Conservation (phyloP, 169 alveolate species). For the Eimeria maxima region DNA sequence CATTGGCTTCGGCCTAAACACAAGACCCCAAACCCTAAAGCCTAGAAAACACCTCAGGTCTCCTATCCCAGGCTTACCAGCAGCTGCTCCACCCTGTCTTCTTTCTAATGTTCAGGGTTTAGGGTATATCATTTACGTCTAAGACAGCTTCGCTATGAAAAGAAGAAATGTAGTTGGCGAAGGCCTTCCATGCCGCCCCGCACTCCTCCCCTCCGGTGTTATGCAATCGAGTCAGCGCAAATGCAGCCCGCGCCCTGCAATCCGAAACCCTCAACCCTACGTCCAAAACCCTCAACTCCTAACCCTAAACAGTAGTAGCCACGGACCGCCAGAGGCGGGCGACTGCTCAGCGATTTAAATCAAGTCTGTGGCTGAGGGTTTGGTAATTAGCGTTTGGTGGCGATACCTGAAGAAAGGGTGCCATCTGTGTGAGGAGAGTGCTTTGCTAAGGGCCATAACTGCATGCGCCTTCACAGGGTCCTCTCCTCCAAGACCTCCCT, state of each 20-base stretch:
- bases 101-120: not conserved
- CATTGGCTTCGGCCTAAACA: constrained; percentile 52
- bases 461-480: constrained; percentile 62
- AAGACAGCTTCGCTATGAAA: constrained; percentile 68
- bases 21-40: constrained; percentile 2
- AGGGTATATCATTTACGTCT: constrained; percentile 47
- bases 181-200: constrained; percentile 19
- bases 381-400: no score
- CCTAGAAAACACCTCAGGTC: not conserved
- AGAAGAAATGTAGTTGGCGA: constrained; percentile 46
- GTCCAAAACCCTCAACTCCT: no score
- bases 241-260: constrained; percentile 69
- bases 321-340: no score
- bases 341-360: no score
- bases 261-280: no score
- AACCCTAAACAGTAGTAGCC: no score
- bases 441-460: constrained; percentile 52
- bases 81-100: not conserved
- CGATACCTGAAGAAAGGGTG: constrained; percentile 77
- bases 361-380: no score
- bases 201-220: constrained; percentile 30
- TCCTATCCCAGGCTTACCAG: not conserved
- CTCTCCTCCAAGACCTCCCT: not conserved
- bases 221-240: constrained; percentile 60
- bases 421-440: constrained; percentile 78